Percentiles rank a stretch among this genome's conserved stretches.
phyloP scores from a whole-genome alignment of 2,329 filamentous ascomycete species.

The Aureobasidium leucospermi region DNA sequence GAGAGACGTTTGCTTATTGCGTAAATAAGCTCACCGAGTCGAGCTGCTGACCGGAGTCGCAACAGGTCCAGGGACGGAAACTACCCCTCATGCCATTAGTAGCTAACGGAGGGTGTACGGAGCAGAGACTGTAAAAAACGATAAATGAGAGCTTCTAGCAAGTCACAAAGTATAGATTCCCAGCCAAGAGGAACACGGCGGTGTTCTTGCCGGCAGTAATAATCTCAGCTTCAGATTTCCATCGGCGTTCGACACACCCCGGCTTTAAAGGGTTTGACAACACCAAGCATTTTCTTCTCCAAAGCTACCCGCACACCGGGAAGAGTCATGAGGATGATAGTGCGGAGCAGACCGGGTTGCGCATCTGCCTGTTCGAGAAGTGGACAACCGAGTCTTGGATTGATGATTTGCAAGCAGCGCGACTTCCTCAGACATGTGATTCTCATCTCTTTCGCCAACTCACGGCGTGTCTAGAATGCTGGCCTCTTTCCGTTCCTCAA shows the following conservation, averaged over 20 bases:
- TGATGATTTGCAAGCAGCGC: not conserved
- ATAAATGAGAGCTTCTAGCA: not conserved
- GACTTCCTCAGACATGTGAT: not conserved
- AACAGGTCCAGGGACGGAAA: not conserved
- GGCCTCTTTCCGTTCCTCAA: not conserved
- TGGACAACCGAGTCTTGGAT: not conserved
- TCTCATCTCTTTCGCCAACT: not conserved
- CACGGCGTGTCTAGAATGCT: not conserved
- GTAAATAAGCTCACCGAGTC: not conserved
- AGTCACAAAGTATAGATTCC: not conserved
- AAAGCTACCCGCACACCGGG: slow-evolving; percentile 1
- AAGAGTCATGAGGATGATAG: not conserved
- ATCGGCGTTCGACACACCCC: not conserved
- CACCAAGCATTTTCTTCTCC: not conserved
- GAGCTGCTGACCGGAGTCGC: not conserved
- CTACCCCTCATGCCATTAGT: not conserved
- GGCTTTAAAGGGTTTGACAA: not conserved
- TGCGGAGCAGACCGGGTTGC: slow-evolving; percentile 4
- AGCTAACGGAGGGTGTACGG: not conserved
- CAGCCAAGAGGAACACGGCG: slow-evolving; percentile 3
- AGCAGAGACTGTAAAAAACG: slow-evolving; percentile 2
- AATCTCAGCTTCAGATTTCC: not conserved
- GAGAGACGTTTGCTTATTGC: not conserved
- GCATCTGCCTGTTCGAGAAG: not conserved
- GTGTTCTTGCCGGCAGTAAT: slow-evolving; percentile 6